Base-by-base conservation (phyloP, 208 protist genomes). In the Leishmania braziliensis region DNA sequence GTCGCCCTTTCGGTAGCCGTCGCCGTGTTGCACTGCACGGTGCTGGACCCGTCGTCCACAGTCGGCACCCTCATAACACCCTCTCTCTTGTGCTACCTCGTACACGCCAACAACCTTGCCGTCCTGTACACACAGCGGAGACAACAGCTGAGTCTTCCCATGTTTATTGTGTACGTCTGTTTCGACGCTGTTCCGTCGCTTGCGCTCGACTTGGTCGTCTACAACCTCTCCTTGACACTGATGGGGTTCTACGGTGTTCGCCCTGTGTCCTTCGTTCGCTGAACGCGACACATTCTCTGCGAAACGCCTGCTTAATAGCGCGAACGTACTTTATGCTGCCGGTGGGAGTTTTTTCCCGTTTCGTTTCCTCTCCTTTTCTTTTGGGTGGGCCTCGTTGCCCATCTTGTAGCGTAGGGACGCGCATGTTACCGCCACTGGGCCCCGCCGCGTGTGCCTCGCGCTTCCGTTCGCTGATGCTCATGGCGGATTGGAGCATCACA, bases 141-240 rank as follows among this genome's bases (percentile, higher is more conserved):
- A 53, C 66, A 70, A 5, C 87, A 76, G 62, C 60, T 93, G 66
- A 86, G 69, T 60, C 43, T 83, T 14, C 69, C 90, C 33, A 86
- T 89, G 85, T 75, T 95, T 43, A 51, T 89, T n/a, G 84, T 92
- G 12, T 97, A 97, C 78, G 77, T 89, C 14, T 23, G 86, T 39
- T 84, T 92, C 39, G 93, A 97, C 66, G 26, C 89, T 20, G 48
- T 93, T 14, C 93, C 93, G 18, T 97, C 93, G 5, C 78, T 94
- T 0, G 77, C 89, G 0, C 54, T 92, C 16, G 68, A 65, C 36
- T 68, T 91, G 39, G 86, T 95, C 62, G 68, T 82, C 16, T 95
- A 93, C 79, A 77, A 79, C 9, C 26, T 93, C 12, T 50, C 71
- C 4, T 43, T 73, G 29, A 76, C 75, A 36, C 54, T 70, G 50